phyloP scores from a whole-genome alignment of 2,329 filamentous ascomycete species.

The Trichoderma oligosporum region DNA sequence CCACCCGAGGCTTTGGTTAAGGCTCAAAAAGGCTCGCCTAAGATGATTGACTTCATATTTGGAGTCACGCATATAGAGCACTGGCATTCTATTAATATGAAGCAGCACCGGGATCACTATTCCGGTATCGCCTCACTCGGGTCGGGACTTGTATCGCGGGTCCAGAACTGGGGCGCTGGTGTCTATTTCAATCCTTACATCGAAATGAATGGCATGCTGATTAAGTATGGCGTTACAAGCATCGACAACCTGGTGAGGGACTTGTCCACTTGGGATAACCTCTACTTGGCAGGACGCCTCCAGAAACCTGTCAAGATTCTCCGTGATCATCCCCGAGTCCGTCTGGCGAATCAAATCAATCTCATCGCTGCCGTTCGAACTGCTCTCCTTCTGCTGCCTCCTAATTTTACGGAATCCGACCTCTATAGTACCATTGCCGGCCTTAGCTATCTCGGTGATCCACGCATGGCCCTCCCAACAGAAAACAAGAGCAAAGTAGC shows the following conservation, averaged over 20 bases:
- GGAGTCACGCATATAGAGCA: conserved; percentile 92
- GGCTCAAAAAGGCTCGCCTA: conserved; percentile 81
- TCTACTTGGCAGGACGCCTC: conserved; percentile 92
- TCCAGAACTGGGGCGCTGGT: conserved; percentile 91
- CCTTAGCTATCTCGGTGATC: conserved; percentile 91
- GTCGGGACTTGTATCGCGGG: conserved; percentile 75
- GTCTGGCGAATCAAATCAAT: conserved; percentile 93
- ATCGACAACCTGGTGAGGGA: conserved; percentile 84
- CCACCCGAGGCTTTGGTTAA: conserved; percentile 76
- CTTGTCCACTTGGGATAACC: conserved; percentile 83
- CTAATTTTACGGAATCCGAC: conserved; percentile 78
- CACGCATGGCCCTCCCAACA: conserved; percentile 86
- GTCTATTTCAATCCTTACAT: conserved; percentile 98
- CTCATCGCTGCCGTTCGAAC: conserved; percentile 87
- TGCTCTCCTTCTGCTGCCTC: conserved; percentile 79
- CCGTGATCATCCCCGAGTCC: conserved; percentile 85
- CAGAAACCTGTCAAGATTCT: conserved; percentile 99
- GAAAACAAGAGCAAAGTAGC: conserved; percentile 89
- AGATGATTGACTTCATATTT: conserved; percentile 99
- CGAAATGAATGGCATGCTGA: conserved; percentile 88
- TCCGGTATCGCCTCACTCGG: conserved; percentile 79
- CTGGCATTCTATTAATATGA: conserved; percentile 91
- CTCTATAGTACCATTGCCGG: conserved; percentile 89
- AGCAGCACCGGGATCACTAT: conserved; percentile 88
- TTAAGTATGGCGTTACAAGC: conserved; percentile 97